phyloP scores from a whole-genome alignment of 129 eudicot species.

The Saposhnikovia divaricata region DNA sequence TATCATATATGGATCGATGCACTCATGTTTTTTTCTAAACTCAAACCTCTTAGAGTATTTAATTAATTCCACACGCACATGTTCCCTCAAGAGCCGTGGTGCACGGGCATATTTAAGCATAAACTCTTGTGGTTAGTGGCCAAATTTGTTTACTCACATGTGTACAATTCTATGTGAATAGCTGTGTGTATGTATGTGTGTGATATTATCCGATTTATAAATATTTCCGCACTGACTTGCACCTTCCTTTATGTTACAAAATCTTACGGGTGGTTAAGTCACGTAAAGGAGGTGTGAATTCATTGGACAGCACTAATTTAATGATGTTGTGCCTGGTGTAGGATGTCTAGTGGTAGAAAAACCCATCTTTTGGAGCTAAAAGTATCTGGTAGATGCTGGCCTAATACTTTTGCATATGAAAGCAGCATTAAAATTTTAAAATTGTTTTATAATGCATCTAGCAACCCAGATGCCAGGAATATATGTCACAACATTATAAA shows the following conservation, averaged over 20 bases:
- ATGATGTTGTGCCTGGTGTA: constrained; percentile 7
- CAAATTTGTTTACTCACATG: background rate
- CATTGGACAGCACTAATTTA: constrained; percentile 16
- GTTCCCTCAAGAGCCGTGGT: background rate
- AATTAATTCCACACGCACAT: background rate
- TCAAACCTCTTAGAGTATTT: background rate
- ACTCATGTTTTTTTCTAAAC: background rate
- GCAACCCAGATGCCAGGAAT: background rate
- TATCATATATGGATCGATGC: background rate
- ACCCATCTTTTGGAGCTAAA: constrained; percentile 4
- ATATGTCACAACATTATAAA: background rate
- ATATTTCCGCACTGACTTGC: constrained; percentile 18
- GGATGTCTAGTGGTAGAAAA: constrained; percentile 11
- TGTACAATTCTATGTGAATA: background rate
- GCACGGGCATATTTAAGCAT: background rate
- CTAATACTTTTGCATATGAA: constrained; percentile 3
- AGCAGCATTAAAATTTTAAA: background rate
- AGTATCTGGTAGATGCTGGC: background rate
- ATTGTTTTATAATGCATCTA: background rate
- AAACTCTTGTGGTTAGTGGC: background rate
- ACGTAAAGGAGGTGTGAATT: background rate
- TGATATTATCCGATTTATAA: constrained; percentile 11
- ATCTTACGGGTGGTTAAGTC: constrained; percentile 20
- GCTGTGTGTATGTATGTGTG: background rate
- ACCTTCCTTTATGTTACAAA: constrained; percentile 14